A percentile compares a stretch with the other conserved stretches of the same genome.
These are phyloP conservation scores for Gossypium herbaceum DNA, from an alignment of 345 rosid genomes.

Conservation along the genomic window DNA sequence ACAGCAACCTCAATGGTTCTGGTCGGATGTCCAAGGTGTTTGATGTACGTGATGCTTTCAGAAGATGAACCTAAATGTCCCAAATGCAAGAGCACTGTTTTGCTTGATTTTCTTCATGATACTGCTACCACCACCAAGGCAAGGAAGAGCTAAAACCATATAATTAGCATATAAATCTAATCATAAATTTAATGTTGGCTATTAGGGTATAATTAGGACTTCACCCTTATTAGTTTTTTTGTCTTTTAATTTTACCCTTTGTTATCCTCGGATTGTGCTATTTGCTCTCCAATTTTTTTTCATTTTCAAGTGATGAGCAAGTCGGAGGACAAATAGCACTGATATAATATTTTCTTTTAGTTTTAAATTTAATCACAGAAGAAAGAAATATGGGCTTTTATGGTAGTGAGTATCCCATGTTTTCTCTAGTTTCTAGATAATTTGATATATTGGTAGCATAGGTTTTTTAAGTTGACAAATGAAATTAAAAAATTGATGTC, in stretches of 20 bases:
- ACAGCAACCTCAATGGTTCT: slow-evolving; percentile 77
- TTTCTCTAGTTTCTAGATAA: neutral
- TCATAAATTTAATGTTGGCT: neutral
- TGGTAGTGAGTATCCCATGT: slow-evolving; percentile 3
- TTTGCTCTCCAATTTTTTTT: slow-evolving; percentile 38
- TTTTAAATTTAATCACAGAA: slow-evolving; percentile 22
- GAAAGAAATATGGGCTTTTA: slow-evolving; percentile 27
- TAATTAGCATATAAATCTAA: neutral
- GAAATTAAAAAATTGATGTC: too few species aligned
- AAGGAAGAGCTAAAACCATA: slow-evolving; percentile 29
- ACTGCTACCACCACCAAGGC: slow-evolving; percentile 26
- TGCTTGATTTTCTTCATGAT: slow-evolving; percentile 71
- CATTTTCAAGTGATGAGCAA: neutral
- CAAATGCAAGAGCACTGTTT: slow-evolving; percentile 84
- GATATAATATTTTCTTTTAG: slow-evolving; percentile 17
- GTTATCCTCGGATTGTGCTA: slow-evolving; percentile 44
- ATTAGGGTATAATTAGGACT: slow-evolving; percentile 6
- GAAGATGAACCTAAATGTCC: slow-evolving; percentile 81
- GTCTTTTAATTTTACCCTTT: neutral
- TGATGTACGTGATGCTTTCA: slow-evolving; percentile 86
- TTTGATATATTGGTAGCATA: too few species aligned
- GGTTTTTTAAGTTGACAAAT: too few species aligned
- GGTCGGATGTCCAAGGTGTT: slow-evolving; percentile 88
- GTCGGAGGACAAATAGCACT: slow-evolving; percentile 59
- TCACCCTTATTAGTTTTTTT: slow-evolving; percentile 10